These are phyloP conservation scores for Microdochium nivale DNA, from an alignment of 2,329 filamentous ascomycete species.

Conservation along the genomic window DNA sequence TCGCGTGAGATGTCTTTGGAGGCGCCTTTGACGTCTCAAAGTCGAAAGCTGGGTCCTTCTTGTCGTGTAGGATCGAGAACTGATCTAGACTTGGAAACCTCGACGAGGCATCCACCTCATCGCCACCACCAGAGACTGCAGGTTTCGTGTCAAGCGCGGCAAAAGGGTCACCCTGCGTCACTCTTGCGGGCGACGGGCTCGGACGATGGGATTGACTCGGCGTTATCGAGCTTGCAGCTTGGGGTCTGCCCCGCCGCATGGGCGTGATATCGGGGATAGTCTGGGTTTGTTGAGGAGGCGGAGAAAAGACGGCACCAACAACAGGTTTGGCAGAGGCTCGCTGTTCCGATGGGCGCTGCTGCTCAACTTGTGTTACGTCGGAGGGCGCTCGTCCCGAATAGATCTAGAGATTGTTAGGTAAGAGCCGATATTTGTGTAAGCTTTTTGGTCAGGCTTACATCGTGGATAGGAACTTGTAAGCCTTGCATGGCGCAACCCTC, in stretches of 20 bases:
- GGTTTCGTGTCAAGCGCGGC: conserved; percentile 70
- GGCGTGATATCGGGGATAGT: conserved; percentile 82
- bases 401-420: conserved; percentile 44
- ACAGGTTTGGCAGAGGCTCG: conserved; percentile 46
- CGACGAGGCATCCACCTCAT: conserved; percentile 71
- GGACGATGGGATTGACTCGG: conserved; percentile 39
- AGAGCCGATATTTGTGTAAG: background rate
- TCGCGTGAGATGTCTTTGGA: conserved; percentile 36
- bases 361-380: conserved; percentile 44
- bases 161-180: conserved; percentile 74
- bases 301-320: conserved; percentile 76
- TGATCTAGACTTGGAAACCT: conserved; percentile 89
- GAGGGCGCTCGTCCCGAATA: conserved; percentile 57
- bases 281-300: conserved; percentile 55
- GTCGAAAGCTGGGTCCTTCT: conserved; percentile 67
- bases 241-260: conserved; percentile 80
- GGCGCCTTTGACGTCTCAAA: conserved; percentile 56
- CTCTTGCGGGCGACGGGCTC: conserved; percentile 61
- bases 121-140: conserved; percentile 29
- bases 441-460: conserved; percentile 49
- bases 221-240: conserved; percentile 27
- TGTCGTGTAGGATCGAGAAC: conserved; percentile 82
- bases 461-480: conserved; percentile 76
- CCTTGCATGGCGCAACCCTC: conserved; percentile 88
- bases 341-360: conserved; percentile 45